Evolutionary conservation across 108 stramenopile genomes (phyloP), one percentile per base, ranked within the genome.

Genomic region (Stephanodiscus triporus): DNA sequence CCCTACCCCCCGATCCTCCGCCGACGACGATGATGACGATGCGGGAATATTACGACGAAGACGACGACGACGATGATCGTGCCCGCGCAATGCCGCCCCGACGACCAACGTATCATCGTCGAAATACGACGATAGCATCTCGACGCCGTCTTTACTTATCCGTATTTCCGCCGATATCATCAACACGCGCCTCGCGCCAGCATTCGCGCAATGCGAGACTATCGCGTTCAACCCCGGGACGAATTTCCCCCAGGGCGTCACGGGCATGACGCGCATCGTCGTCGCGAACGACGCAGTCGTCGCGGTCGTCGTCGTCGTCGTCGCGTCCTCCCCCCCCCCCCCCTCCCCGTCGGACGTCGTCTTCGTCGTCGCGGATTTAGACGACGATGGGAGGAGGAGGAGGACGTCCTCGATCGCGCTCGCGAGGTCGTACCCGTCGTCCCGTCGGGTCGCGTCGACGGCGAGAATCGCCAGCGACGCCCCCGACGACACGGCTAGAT

Each of bases 231-330:
- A 76, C 1, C 95, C 96, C 16, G 95, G 91, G 29, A 91, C 82
- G 66, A 97, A 97, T 53, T 83, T 81, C n/a, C 94, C 96, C 97
- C 97, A 97, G 1, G 97, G 97, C 29, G 85, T 86, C 3, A 97
- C 92, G 9, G 92, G 92, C 10, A 97, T 43, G 16, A 97, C 32
- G 36, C 29, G 32, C 27, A 43, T 45, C 26, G 20, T 16, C 22
- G 66, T 60, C 58, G 16, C 20, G 0, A 30, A 23, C 66, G 54
- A 2, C 1, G 14, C 45, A 34, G 9, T 10, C 24, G 64, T 37
- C 4, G 11, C 11, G 7, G 7, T 9, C 6, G 14, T 9, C 8
- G 6, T n/a, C 22, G 60, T 6, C 8, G 6, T 47, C 49, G 6
- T 9, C 1, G 1, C 40, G 9, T 40, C 40, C 8, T 9, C 40